Base-by-base conservation (phyloP, 208 protist species). In the Trypanosoma congolense region DNA sequence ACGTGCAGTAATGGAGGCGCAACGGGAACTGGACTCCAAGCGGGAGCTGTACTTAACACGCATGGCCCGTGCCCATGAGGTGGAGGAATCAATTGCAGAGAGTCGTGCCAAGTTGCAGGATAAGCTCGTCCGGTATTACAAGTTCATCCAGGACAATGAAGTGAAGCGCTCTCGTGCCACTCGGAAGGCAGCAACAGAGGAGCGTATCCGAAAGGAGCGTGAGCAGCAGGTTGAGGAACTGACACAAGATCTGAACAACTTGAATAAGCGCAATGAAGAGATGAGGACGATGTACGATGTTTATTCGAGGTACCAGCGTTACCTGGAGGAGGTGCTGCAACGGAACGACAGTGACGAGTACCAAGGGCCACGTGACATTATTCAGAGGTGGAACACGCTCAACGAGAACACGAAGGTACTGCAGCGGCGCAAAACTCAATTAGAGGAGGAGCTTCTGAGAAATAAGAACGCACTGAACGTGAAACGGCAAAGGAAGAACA, bases 71-170 rank as follows among this genome's bases (percentile, higher is more conserved):
- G 90, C 92, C 10, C 73, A 74, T 42, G 85, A 93, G 56, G 73
- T 80, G 19, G 90, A 96, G 64, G 73, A 83, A 24, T 65, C 85
- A 61, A 72, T 96, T 24, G 73, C 73, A 19, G 67, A 75, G 31
- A 79, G 89, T 48, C 82, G 90, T 21, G 71, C 67, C 9, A 85
- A 87, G 58, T 71, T 96, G 47, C 87, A 96, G 56, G 90, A 95
- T 57, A 95, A 80, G 18, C 75, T 96, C 4, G 90, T 96, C 60
- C 80, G 87, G 66, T 95, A 94, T 66, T 95, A 96, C 80, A 96
- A 96, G 65, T 96, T 95, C 56, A 96, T 96, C 42, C 90, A 96
- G 43, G 87, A 96, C 43, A 96, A 94, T 40, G 90, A 96, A 47
- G 86, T 96, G 50, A 96, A 95, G 68, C 83, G 84, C 29, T 90